Evolutionary conservation across 371 early-diverging fungal species (phyloP).

Genomic region (Parasitella parasitica): DNA sequence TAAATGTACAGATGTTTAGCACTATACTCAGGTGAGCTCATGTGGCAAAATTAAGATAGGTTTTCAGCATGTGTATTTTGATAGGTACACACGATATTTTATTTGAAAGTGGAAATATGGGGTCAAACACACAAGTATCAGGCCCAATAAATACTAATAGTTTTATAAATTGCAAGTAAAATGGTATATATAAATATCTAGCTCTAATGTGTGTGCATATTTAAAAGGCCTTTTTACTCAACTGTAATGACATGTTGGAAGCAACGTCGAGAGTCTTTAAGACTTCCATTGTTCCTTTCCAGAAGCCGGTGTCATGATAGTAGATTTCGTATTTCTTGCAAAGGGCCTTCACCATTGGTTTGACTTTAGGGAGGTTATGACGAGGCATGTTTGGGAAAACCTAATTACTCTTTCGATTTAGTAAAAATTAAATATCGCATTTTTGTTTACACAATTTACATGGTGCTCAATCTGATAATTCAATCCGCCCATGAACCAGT

Average conservation of each 20-base stretch:
- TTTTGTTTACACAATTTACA: constrained; percentile 26
- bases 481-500: constrained; percentile 87
- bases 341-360: constrained; percentile 64
- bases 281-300: constrained; percentile 76
- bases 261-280: constrained; percentile 63
- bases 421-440: not conserved
- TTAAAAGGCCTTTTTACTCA: constrained; percentile 50
- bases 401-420: constrained; percentile 11
- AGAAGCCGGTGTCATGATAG: constrained; percentile 72
- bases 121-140: no score
- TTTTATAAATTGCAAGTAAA: not conserved
- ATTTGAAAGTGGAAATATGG: no score
- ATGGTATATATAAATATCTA: not conserved
- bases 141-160: no score
- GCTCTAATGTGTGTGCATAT: not conserved
- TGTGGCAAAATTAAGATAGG: not conserved
- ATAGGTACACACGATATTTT: no score
- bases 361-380: constrained; percentile 67
- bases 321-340: constrained; percentile 73
- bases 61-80: not conserved
- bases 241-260: constrained; percentile 56
- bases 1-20: not conserved
- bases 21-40: not conserved
- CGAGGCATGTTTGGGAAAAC: constrained; percentile 85
- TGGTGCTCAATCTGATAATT: constrained; percentile 87